Conservation (phyloP, 1,284 basidiomycete species). For the Papiliotrema fonsecae region DNA sequence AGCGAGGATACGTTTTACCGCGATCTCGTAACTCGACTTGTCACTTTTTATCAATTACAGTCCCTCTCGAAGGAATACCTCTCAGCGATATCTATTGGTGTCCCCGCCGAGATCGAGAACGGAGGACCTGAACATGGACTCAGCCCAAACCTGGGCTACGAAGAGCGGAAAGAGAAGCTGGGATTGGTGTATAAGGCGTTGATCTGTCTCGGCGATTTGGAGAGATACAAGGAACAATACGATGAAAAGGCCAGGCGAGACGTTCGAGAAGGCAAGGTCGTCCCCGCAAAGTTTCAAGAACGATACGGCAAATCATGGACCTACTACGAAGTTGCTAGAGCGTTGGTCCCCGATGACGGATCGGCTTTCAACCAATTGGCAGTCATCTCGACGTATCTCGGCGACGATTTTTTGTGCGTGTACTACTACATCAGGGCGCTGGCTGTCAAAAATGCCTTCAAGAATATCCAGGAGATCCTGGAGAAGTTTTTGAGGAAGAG, state of each 20-base stretch:
- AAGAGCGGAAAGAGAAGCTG: slow-evolving; percentile 60
- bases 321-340: slow-evolving; percentile 77
- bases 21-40: slow-evolving; percentile 65
- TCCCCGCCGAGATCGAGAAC: slow-evolving; percentile 42
- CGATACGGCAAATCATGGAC: slow-evolving; percentile 65
- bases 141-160: slow-evolving; percentile 29
- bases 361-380: slow-evolving; percentile 94
- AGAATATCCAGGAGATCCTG: slow-evolving; percentile 81
- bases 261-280: slow-evolving; percentile 15
- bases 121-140: slow-evolving; percentile 28
- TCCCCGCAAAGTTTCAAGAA: slow-evolving; percentile 14
- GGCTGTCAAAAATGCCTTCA: slow-evolving; percentile 79
- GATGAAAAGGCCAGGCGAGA: slow-evolving; percentile 25
- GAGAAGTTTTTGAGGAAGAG: slow-evolving; percentile 64
- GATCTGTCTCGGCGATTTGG: slow-evolving; percentile 88
- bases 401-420: slow-evolving; percentile 72
- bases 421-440: slow-evolving; percentile 89
- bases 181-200: slow-evolving; percentile 79
- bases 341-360: slow-evolving; percentile 66
- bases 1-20: slow-evolving; percentile 86
- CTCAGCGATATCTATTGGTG: slow-evolving; percentile 55
- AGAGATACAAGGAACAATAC: slow-evolving; percentile 87
- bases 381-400: slow-evolving; percentile 78
- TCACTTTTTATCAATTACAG: slow-evolving; percentile 56
- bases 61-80: slow-evolving; percentile 47